Base-by-base conservation (phyloP, 306 rosid genomes). In the Adenanthera pavonina region DNA sequence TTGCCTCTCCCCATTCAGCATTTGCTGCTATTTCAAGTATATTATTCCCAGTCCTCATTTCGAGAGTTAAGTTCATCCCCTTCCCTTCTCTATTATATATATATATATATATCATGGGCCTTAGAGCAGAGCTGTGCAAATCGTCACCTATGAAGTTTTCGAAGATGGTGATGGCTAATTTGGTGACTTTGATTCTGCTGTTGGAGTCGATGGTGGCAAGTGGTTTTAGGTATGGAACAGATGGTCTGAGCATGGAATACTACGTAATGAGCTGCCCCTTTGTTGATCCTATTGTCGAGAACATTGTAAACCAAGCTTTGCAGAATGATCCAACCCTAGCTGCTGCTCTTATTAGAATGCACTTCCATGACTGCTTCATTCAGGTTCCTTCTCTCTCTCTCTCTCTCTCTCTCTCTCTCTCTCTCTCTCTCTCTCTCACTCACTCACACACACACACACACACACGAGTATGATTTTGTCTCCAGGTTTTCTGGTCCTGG, bases 331-430 rank as follows among this genome's bases (percentile, higher is more conserved):
- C 94, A 10, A 86, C 92, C 11, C 80, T 93, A 0, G 97, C 97
- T 9, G 97, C 93, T 54, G 90, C 38, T 68, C 97, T 93, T 14
- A 9, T 93, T 34, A 87, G 97, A 86, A 90, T 93, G 97, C 97
- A 93, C 59, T 93, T 93, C 86, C 97, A 91, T 47, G 97, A 93
- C 54, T 93, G 97, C 85, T 93, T 93, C 86, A 83, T 93, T 11
- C 76, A 91, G 94, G 97, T 93, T 62, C 69, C 5, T 46, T 15
- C 79, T 75, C 56, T 44, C 48, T 57, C 74, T 25, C 35, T 52
- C 86, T 46, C 40, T 5, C 16, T 4, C 66, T 59, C 36, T 60
- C 36, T 60, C 1, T 20, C 11, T 44, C 2, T 44, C 11, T 56
- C n/a, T 56, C 7, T n/a, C n/a, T 3, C 11, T 59, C 20, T 20